Percentiles rank a stretch among this genome's conserved stretches.
Evolutionary conservation across 148 eudicot species (phyloP).

Genomic region (Salicornia ramosissima): DNA sequence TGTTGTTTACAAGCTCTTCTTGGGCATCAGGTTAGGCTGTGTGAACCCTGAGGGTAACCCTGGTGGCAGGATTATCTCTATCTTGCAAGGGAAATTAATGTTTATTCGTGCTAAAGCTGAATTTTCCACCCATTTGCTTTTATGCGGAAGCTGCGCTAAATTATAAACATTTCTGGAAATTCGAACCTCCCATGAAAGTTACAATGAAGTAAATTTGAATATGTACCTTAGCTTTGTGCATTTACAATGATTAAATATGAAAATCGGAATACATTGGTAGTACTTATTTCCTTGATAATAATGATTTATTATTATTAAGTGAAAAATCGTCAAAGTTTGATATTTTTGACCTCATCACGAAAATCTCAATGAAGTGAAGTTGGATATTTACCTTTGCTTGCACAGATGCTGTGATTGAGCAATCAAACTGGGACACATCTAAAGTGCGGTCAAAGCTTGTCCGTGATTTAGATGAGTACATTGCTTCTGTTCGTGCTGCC

Average conservation of each 20-base stretch:
- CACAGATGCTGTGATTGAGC: conserved; percentile 65
- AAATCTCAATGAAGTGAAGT: not conserved
- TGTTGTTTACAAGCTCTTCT: not conserved
- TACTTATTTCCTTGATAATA: not conserved
- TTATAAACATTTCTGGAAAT: not conserved
- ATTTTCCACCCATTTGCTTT: not conserved
- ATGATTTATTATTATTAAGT: not conserved
- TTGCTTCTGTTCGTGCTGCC: conserved; percentile 66
- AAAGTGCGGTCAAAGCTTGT: conserved; percentile 73
- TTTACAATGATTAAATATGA: conserved; percentile 59
- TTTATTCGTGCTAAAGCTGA: too few relatives aligned
- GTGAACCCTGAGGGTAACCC: not conserved
- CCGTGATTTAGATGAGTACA: conserved; percentile 81
- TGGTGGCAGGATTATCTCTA: not conserved
- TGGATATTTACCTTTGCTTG: conserved; percentile 12
- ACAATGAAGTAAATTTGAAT: not conserved
- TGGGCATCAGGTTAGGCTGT: not conserved
- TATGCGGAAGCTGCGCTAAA: not conserved
- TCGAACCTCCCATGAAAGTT: not conserved
- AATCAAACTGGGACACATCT: conserved; percentile 80
- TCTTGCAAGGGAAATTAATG: not conserved
- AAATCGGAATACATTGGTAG: conserved; percentile 44
- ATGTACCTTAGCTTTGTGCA: conserved; percentile 22
- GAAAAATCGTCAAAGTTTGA: not conserved
- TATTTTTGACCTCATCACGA: not conserved